A percentile compares a stretch with the other conserved stretches of the same genome.
Evolutionary conservation across 352 stramenopile genomes (phyloP).

Genomic region (Aphanomyces cochlioides): DNA sequence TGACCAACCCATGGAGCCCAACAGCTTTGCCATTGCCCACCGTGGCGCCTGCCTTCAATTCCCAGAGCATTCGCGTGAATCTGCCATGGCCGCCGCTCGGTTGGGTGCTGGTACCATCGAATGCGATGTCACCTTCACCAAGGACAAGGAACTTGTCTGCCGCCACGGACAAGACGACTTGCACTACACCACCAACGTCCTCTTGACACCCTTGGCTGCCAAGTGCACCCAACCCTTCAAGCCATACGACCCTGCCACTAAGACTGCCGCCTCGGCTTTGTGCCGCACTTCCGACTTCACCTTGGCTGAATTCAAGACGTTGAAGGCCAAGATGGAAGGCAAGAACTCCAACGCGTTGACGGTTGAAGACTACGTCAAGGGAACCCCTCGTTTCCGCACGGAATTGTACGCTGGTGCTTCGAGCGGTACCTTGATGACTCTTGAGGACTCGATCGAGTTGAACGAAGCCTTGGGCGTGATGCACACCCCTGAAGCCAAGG

Average conservation of each 20-base stretch:
- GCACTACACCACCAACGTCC: conserved; percentile 59
- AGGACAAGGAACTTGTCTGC: conserved; percentile 52
- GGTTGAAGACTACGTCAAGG: conserved; percentile 31
- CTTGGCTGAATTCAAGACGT: conserved; percentile 46
- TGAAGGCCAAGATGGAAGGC: conserved; percentile 62
- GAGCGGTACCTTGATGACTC: conserved; percentile 41
- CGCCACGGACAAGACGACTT: conserved; percentile 60
- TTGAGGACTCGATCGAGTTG: conserved; percentile 51
- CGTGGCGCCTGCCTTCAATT: conserved; percentile 48
- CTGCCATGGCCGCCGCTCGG: conserved; percentile 42
- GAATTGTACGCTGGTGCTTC: conserved; percentile 39
- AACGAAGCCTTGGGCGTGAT: conserved; percentile 39
- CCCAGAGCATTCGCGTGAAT: conserved; percentile 45
- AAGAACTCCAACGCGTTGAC: conserved; percentile 33
- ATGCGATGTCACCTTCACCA: conserved; percentile 70
- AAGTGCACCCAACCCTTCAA: conserved; percentile 54
- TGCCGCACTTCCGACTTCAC: conserved; percentile 64
- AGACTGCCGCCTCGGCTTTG: conserved; percentile 32
- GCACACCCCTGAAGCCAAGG: conserved; percentile 60
- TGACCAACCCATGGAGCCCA: conserved; percentile 21
- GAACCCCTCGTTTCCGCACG: conserved; percentile 44
- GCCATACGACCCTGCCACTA: conserved; percentile 21
- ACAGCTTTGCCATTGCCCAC: conserved; percentile 59
- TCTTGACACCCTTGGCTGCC: conserved; percentile 44
- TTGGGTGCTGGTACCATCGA: conserved; percentile 58